Evolutionary conservation across 108 stramenopile genomes (phyloP), one percentile per base, ranked within the genome.

Genomic region (Cyclotella cryptica): DNA sequence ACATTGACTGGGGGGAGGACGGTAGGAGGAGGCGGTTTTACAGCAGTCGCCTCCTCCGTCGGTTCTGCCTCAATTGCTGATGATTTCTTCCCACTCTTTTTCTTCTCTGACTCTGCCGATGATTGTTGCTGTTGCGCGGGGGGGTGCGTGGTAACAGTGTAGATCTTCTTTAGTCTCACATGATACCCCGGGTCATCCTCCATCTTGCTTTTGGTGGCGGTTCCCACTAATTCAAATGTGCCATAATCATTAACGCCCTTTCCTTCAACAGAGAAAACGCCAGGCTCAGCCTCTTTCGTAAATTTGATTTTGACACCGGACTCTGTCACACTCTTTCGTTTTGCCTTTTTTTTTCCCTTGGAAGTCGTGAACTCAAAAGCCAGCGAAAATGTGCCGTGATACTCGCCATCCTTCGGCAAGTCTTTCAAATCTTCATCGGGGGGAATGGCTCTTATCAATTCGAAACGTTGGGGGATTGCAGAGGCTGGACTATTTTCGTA

Each of bases 361-460:
- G 80, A 79, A 42, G 79, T 90, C 22, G 77, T 90, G 58, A 89
- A 75, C 22, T 72, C 69, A 45, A 90, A 92, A 0, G 84, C 79
- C 39, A 93, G 69, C 71, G 84, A 89, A 66, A 96, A 96, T 3
- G 93, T 93, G 3, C 95, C 95, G 58, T 90, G 79, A 71, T 93
- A 96, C 65, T 89, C 91, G 17, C 92, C 95, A 69, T 93, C 88
- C 55, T 96, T 92, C 80, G n/a, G n/a, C n/a, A n/a, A n/a, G n/a
- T n/a, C n/a, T n/a, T n/a, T n/a, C n/a, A n/a, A n/a, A n/a, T n/a
- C n/a, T n/a, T n/a, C n/a, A n/a, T n/a, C n/a, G n/a, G n/a, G n/a
- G n/a, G n/a, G n/a, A n/a, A n/a, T n/a, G n/a, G n/a, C n/a, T n/a
- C n/a, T n/a, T n/a, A n/a, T n/a, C n/a, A n/a, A n/a, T n/a, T n/a